Percentiles rank a stretch among this genome's conserved stretches.
Evolutionary conservation across 2,329 filamentous ascomycete species (phyloP).

Genomic region (Fusarium falciforme): DNA sequence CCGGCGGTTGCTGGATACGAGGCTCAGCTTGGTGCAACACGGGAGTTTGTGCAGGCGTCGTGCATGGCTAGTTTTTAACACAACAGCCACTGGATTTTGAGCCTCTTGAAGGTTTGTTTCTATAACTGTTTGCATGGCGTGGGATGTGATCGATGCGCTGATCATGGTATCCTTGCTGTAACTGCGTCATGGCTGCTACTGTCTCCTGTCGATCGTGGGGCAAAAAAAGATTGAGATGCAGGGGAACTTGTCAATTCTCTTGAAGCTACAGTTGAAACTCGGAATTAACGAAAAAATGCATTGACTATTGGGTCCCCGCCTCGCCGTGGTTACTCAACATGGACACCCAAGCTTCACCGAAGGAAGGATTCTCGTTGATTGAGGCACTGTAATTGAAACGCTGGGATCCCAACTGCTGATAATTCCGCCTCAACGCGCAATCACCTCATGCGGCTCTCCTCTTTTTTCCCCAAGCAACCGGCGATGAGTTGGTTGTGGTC

Average conservation of each 20-base stretch:
- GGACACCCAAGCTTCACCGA: not conserved
- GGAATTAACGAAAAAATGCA: not conserved
- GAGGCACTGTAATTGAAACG: not conserved
- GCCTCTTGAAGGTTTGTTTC: not conserved
- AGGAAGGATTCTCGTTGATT: not conserved
- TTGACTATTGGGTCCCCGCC: not conserved
- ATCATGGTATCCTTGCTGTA: not conserved
- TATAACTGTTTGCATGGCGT: not conserved
- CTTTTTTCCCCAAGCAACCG: not conserved
- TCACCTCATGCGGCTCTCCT: slow-evolving; percentile 24
- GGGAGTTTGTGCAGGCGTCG: slow-evolving; percentile 16
- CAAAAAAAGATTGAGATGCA: slow-evolving; percentile 27
- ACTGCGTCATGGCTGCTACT: not conserved
- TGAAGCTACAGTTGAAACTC: not conserved
- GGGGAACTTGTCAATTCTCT: not conserved
- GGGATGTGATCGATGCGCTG: not conserved
- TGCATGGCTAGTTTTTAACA: not conserved
- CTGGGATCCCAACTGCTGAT: not conserved
- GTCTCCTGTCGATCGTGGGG: slow-evolving; percentile 34
- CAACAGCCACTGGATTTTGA: not conserved
- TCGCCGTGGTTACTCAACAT: not conserved
- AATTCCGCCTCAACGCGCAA: slow-evolving; percentile 10
- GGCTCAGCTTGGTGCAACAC: slow-evolving; percentile 31
- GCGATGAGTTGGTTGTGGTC: not conserved
- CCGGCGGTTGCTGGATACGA: slow-evolving; percentile 25